Evolutionary conservation across 2,329 filamentous ascomycete species (phyloP), one percentile per base, ranked within the genome.

Genomic region (Rhytidhysteron rufulum): DNA sequence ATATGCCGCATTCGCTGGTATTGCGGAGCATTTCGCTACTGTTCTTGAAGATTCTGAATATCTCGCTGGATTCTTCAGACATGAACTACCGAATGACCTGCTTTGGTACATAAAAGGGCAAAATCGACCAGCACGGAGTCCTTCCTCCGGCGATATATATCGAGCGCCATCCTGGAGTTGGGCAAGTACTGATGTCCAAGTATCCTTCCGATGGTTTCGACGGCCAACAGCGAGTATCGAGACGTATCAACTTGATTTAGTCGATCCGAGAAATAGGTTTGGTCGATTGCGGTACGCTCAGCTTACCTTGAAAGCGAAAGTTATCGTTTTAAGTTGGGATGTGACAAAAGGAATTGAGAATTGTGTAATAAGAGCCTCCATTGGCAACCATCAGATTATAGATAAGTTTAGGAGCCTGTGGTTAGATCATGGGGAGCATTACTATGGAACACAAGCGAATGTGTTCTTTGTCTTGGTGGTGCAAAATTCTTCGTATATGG

Each of bases 131-230:
- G 4, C 3, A 13, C 7, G 11, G 9, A 8, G 13, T n/a, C 10
- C 18, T 6, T 7, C 4, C 15, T 21, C 17, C 27, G 3, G 10
- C 4, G 24, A 20, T 8, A 16, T 16, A 2, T 42, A 38, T 22
- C 18, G 30, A 8, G 34, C 35, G 11, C 35, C 39, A 37, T 22
- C 33, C 13, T 41, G 39, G 39, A 41, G 39, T 22, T 41, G 39
- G 39, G 39, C 33, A 13, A 31, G 20, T 24, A 37, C 31, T 15
- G 27, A 31, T 11, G 24, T 20, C 6, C 9, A 25, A 15, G 16
- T 42, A n/a, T 7, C 21, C 5, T 29, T 16, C 34, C 20, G 5
- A 13, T 10, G 6, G 8, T 35, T 24, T 24, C 7, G 4, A 15
- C 10, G 21, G 15, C 4, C n/a, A n/a, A n/a, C n/a, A n/a, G n/a